Base-by-base conservation (phyloP, 306 rosid genomes). In the Prunus padus region DNA sequence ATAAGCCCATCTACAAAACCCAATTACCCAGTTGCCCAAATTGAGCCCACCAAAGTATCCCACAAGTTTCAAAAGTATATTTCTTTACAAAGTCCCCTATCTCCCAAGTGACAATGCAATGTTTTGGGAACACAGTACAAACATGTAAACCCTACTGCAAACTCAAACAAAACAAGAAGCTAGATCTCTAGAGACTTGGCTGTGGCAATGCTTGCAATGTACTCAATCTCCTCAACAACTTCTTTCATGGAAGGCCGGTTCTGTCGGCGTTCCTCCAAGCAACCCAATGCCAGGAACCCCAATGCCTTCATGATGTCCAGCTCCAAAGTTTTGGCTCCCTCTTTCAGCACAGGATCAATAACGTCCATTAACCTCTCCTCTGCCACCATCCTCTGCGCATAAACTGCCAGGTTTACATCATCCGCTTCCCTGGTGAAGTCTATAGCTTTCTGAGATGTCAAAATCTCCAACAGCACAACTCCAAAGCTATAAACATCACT, bases 231-330 rank as follows among this genome's bases (percentile, higher is more conserved):
- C 81, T 87, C 96, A 0, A 78, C 45, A 0, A 91, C 91, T 81
- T 91, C 96, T 76, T 87, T 93, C 97, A 89, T 93, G 0, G 93
- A 93, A 80, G 97, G 98, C 4, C 93, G 83, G 20, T 89, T 89
- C 86, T 91, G 98, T 78, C 98, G 82, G 15, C 84, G 79, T 57
- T 89, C 93, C 78, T 93, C 97, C 86, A 93, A 87, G 79, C 97
- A 93, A 9, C 92, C 88, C 76, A 91, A 50, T 2, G 97, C 98
- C 70, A 91, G 72, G 82, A 88, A 85, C 1, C 86, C 93, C 79
- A 93, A 26, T 0, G 97, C 97, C 88, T 88, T 91, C 93, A 89
- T 91, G 0, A 96, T 88, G 28, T 93, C 98, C 52, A 88, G 19
- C 80, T 86, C 96, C 20, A 93, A 71, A 25, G 70, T 50, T 16